Evolutionary conservation across 75 land plant genomes (phyloP).

Genomic region (Adiantum capillusveneris): DNA sequence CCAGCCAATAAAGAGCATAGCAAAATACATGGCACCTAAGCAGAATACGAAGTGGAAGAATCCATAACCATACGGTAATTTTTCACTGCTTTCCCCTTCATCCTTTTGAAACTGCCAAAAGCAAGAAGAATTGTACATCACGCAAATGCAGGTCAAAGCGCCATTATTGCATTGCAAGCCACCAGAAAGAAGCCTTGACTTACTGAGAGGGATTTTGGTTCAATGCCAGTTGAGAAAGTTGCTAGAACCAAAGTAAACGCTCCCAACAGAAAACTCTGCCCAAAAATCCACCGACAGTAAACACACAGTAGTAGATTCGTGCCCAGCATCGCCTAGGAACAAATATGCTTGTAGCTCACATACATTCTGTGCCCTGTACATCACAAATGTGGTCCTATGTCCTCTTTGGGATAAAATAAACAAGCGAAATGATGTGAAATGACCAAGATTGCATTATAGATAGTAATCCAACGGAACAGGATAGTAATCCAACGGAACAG

Average conservation of each 20-base stretch:
- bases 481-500: too few relatives aligned
- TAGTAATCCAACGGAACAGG: too few relatives aligned
- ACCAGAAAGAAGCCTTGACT: not conserved
- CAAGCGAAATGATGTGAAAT: too few relatives aligned
- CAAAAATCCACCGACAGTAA: too few relatives aligned
- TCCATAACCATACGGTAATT: slow-evolving; percentile 68
- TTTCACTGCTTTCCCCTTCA: slow-evolving; percentile 32
- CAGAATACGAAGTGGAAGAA: slow-evolving; percentile 78
- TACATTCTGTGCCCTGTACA: too few relatives aligned
- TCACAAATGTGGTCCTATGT: too few relatives aligned
- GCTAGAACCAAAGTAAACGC: slow-evolving; percentile 63
- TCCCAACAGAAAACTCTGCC: slow-evolving; percentile 65
- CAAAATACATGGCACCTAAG: slow-evolving; percentile 85
- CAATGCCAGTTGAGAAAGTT: slow-evolving; percentile 78
- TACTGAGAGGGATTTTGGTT: slow-evolving; percentile 63
- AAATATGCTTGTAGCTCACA: too few relatives aligned
- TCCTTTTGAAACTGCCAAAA: slow-evolving; percentile 41
- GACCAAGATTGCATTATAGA: too few relatives aligned
- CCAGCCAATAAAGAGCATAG: slow-evolving; percentile 86
- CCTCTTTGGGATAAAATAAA: too few relatives aligned
- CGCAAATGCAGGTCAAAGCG: not conserved
- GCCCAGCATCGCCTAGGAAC: too few relatives aligned
- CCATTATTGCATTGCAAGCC: not conserved
- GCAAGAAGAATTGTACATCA: too few relatives aligned
- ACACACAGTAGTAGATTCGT: too few relatives aligned